Evolutionary conservation across 371 early-diverging fungal genomes (phyloP), one percentile per base, ranked within the genome.

Genomic region (Lichtheimia corymbifera): DNA sequence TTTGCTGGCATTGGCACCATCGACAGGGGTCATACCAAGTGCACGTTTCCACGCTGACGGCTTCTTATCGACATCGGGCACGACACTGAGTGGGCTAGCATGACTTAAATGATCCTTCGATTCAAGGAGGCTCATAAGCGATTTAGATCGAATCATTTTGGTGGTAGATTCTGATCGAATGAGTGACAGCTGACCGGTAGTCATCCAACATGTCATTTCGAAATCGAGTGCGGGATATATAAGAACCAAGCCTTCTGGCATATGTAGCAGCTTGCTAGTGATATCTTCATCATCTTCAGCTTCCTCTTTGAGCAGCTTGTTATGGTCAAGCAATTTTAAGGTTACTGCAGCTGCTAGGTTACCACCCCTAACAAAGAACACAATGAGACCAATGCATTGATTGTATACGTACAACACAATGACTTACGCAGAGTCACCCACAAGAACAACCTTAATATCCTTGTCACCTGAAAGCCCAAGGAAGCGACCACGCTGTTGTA

Each of bases 361-460:
- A 18, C 91, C 97, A 24, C 95, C 96, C 14, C 89, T 88, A 66
- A 5, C 1, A 35, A 35, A 41, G 27, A 28, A 14, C 13, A 58
- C 52, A 42, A 22, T 50, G 43, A 50, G 17, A 42, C 12, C 22
- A 27, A 43, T 18, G 44, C 17, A 41, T 25, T 27, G 17, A 4
- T 50, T 28, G 28, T 9, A 35, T 35, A 0, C 5, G 1, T 9
- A 35, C 2, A 9, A 35, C 24, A 20, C 25, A 41, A 18, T 24
- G 3, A 82, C 89, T 84, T 83, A 92, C 90, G 98, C 98, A 47
- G 97, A 97, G 65, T 98, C 98, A 51, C 98, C 98, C 5, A 83
- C 71, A n/a, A 97, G 53, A 27, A 88, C 83, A 44, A 96, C 79
- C 49, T 66, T 80, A 66, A 67, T 55, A 51, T 62, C 66, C 44